Conservation (phyloP, 805 yeast genomes). For the Kuraishia molischiana region DNA sequence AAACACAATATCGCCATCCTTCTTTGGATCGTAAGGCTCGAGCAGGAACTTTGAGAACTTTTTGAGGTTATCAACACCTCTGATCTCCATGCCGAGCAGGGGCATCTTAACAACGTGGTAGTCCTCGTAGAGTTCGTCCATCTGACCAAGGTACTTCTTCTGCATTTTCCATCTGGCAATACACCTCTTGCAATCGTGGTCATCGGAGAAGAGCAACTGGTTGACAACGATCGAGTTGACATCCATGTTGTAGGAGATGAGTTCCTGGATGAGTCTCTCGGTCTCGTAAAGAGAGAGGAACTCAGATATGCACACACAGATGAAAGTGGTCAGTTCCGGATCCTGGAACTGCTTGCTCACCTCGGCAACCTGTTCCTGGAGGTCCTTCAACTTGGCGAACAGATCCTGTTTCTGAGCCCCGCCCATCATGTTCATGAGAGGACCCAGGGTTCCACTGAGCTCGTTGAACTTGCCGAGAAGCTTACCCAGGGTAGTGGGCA, state of each 20-base stretch:
- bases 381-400: constrained; percentile 67
- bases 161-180: constrained; percentile 93
- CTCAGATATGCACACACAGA: constrained; percentile 96
- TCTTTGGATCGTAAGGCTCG: constrained; percentile 64
- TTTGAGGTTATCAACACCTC: constrained; percentile 82
- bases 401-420: constrained; percentile 56
- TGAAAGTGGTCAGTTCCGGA: constrained; percentile 91
- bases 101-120: constrained; percentile 96
- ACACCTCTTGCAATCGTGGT: constrained; percentile 81
- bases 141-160: constrained; percentile 87
- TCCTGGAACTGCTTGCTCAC: constrained; percentile 93
- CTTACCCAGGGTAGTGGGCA: constrained; percentile 87
- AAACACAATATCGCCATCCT: constrained; percentile 42
- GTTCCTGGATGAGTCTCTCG: constrained; percentile 95
- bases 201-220: constrained; percentile 83
- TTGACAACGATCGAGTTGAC: constrained; percentile 94
- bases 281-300: constrained; percentile 94
- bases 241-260: constrained; percentile 90
- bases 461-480: constrained; percentile 82
- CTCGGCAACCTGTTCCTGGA: constrained; percentile 72
- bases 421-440: constrained; percentile 78
- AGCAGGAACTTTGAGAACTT: constrained; percentile 76
- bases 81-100: constrained; percentile 84
- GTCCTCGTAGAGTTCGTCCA: constrained; percentile 93
- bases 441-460: constrained; percentile 80